Evolutionary conservation across 2,329 filamentous ascomycete genomes (phyloP).

Genomic region (Calycina herbarum): DNA sequence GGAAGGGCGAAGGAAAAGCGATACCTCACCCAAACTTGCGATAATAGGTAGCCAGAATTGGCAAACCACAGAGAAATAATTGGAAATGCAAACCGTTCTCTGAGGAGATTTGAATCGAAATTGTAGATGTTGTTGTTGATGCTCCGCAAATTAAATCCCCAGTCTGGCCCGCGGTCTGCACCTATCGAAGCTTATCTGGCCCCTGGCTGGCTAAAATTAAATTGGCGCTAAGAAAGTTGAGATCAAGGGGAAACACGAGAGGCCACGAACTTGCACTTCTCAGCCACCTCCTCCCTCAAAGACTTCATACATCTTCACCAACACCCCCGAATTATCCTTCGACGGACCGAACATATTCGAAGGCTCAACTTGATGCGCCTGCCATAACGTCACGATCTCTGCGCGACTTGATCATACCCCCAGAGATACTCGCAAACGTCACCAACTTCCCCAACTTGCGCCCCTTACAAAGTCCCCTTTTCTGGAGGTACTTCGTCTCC

Average conservation of each 20-base stretch:
- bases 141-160: constrained; percentile 2
- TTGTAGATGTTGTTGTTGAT: not conserved
- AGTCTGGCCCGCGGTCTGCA: not conserved
- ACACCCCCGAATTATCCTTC: not conserved
- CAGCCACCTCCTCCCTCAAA: not conserved
- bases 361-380: not conserved
- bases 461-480: constrained; percentile 16
- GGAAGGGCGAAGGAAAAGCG: not conserved
- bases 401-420: not conserved
- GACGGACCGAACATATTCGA: not conserved
- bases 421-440: not conserved
- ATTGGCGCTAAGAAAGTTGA: constrained; percentile 15
- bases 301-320: not conserved
- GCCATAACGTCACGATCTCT: not conserved
- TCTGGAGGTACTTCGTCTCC: not conserved
- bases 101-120: not conserved
- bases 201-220: not conserved
- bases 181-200: not conserved
- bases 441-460: constrained; percentile 19
- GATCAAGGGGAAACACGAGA: constrained; percentile 7
- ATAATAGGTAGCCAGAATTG: not conserved
- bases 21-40: not conserved
- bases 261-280: constrained; percentile 8
- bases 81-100: not conserved
- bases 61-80: not conserved